These are phyloP conservation scores for Xylaria hypoxylon DNA, from an alignment of 2,329 filamentous ascomycete species.

Conservation along the genomic window DNA sequence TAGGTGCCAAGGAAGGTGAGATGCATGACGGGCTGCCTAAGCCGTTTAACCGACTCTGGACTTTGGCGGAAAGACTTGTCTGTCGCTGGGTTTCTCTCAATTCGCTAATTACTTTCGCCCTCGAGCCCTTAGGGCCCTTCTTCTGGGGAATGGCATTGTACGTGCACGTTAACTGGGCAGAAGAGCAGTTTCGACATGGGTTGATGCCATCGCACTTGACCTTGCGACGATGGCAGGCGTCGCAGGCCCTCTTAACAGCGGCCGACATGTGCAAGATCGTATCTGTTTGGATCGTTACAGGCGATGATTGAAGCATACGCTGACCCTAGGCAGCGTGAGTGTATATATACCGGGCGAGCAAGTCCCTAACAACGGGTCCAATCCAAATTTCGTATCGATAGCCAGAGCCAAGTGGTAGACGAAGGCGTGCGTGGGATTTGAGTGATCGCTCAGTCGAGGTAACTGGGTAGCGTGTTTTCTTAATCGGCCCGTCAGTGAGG, in stretches of 20 bases:
- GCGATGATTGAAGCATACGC: constrained; percentile 1
- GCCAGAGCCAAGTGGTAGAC: constrained; percentile 19
- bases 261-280: constrained; percentile 49
- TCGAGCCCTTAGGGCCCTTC: constrained; percentile 79
- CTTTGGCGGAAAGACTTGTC: constrained; percentile 71
- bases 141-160: constrained; percentile 82
- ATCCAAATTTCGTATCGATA: constrained; percentile 29
- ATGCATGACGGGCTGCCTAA: constrained; percentile 62
- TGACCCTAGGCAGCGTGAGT: neutral
- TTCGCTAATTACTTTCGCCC: constrained; percentile 81
- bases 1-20: constrained; percentile 61
- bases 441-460: constrained; percentile 41
- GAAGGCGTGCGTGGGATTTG: constrained; percentile 31
- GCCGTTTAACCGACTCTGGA: constrained; percentile 70
- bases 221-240: constrained; percentile 79
- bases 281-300: neutral
- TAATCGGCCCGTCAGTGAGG: constrained; percentile 53
- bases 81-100: constrained; percentile 76
- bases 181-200: constrained; percentile 77
- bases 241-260: constrained; percentile 69
- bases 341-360: constrained; percentile 15
- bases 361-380: neutral
- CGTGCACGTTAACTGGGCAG: constrained; percentile 75
- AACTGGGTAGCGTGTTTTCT: constrained; percentile 41
- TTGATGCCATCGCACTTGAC: constrained; percentile 79